Evolutionary conservation across 108 stramenopile species (phyloP), one percentile per base, ranked within the genome.

Genomic region (Mayamaea pseudoterrestris): DNA sequence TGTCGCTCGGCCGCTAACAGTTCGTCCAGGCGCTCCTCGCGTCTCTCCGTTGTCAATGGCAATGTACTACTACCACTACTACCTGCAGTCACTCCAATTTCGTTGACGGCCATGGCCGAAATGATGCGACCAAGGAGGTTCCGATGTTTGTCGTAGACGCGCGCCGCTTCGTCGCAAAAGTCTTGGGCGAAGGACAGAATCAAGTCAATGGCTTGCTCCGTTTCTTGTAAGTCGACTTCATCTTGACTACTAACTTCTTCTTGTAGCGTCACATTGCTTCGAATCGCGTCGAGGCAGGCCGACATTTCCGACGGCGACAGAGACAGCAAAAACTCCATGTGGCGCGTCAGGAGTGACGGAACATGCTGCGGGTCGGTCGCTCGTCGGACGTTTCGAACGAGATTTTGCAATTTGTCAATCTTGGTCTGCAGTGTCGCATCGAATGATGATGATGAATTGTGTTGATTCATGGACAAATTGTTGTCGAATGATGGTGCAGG

Each of bases 101-200:
- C 52, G 27, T 62, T 58, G 11, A 44, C 56, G n/a, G 63, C 30
- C 56, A 87, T 74, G 13, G 57, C 37, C 22, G 53, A 41, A 22
- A 87, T 61, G 21, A 87, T 87, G 39, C 69, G 80, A 7, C 80
- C 78, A 47, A 87, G 27, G 6, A 81, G 46, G 23, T 72, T 5
- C 44, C 80, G 77, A 55, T 82, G 66, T 0, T 57, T 53, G 14
- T 46, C 44, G 34, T 87, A 78, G 50, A 78, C 54, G 12, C 50
- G 27, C 34, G 44, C 30, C 6, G 77, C 59, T 50, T 80, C 43
- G 26, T 71, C 56, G 12, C 75, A 80, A 43, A 87, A 81, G 17
- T 63, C 59, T 56, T 87, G 80, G 0, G 55, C 73, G 51, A 80
- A 87, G 12, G 55, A 45, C n/a, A 87, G 4, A 18, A 82, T 67